Base-by-base conservation (phyloP, 441 rosid genomes). In the Populus hybrid region DNA sequence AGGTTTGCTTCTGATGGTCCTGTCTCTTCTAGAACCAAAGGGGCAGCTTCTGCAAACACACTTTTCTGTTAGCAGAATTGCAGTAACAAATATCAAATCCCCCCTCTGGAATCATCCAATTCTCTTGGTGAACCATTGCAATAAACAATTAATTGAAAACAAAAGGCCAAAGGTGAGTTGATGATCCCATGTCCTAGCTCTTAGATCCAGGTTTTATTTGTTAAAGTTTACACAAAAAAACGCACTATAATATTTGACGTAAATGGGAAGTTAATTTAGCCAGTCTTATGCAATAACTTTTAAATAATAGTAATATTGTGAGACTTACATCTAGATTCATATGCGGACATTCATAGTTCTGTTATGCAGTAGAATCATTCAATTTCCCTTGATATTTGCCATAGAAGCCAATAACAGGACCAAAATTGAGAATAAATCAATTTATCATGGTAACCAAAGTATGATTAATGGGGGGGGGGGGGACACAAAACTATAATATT, bases 1-100 rank as follows among this genome's bases (percentile, higher is more conserved):
- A 88, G 91, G 76, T 86, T 85, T 70, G 72, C 81, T 84, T 90
- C 92, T 18, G 89, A 86, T 73, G 89, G 86, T 78, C 91, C 88
- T 2, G 83, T 85, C 80, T 89, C 92, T 69, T 85, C 87, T 72
- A 81, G 86, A 75, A 76, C 76, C 35, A 81, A 75, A 16, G 83
- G 81, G 1, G 81, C 14, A 80, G 83, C 83, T 78, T 86, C 93
- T 88, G 86, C 80, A 82, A 67, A 77, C 21, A 61, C 10, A 59
- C 68, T 30, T 34, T 26, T 6, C n/a, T 24, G 36, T 66, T 42
- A 75, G 74, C 23, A 42, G 23, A 69, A 61, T 36, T 64, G 30
- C 26, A 9, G 5, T 64, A 3, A 64, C 18, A 64, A 64, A 24
- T 8, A 21, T 26, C 57, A 46, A 46, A 46, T 46, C 57, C 18